Percentiles rank a stretch among this genome's conserved stretches.
phyloP scores from a whole-genome alignment of 257 asterid genomes.

The Marsdenia floribunda region DNA sequence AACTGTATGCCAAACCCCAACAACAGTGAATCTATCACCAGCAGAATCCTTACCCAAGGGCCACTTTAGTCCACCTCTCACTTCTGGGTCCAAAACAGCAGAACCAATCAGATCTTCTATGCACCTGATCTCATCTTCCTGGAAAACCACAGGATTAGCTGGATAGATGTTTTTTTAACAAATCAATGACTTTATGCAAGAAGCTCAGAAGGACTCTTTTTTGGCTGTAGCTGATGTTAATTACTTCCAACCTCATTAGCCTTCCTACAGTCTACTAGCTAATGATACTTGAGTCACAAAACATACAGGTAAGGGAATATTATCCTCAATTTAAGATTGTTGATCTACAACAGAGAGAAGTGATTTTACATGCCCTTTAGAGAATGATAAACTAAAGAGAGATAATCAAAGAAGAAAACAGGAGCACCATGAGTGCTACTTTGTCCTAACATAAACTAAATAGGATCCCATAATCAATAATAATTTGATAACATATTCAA shows the following conservation, averaged over 20 bases:
- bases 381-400: background rate
- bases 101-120: conserved; percentile 32
- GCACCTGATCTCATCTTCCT: conserved; percentile 41
- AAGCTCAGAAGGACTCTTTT: background rate
- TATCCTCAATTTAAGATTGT: background rate
- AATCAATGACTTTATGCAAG: background rate
- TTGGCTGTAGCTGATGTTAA: background rate
- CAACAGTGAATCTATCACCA: conserved; percentile 35
- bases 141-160: conserved; percentile 11
- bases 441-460: background rate
- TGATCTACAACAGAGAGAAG: background rate
- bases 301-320: background rate
- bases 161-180: background rate
- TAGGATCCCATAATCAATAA: background rate
- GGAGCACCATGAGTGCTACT: background rate
- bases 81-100: conserved; percentile 38
- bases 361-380: background rate
- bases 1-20: conserved; percentile 39
- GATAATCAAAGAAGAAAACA: too few relatives aligned
- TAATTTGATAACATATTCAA: background rate
- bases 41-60: conserved; percentile 37
- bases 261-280: background rate
- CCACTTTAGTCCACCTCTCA: conserved; percentile 52
- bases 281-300: background rate
- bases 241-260: background rate